Base-by-base conservation (phyloP, 208 protist species). In the Crithidia brevicula region DNA sequence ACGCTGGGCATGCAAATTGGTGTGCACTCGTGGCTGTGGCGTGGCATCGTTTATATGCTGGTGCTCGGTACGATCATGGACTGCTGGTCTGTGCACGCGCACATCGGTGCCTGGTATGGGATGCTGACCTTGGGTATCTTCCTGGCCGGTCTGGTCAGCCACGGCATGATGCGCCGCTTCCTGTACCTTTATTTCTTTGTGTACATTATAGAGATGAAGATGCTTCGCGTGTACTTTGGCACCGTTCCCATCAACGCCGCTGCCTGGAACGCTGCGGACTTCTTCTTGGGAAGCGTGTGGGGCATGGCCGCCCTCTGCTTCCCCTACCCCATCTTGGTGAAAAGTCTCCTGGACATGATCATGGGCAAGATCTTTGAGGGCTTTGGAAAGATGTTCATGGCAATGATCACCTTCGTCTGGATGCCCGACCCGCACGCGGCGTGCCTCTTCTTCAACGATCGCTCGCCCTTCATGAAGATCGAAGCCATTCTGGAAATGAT, bases 101-200 rank as follows among this genome's bases (percentile, higher is more conserved):
- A 68, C 49, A 50, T 40, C 0, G 61, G 58, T 10, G 61, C 53
- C 13, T 73, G 58, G 58, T 68, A 49, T 31, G 64, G 66, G 6
- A 20, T 65, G 34, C 49, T 62, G 23, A 54, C 67, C 2, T 28
- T 64, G 4, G 64, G 40, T 34, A 57, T 66, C 46, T 79, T 69
- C 40, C 13, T 43, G 1, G 43, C 50, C 10, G 40, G 56, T 36
- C 34, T 69, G 3, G 43, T 52, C 52, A 72, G 56, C 30, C 57
- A 79, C 60, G 62, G 64, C 31, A 74, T 63, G 30, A 72, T 74
- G 20, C 73, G 73, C 16, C 64, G 66, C 53, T 79, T 79, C 73
- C 63, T 79, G 66, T 56, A 67, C 25, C 60, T 79, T 36, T 79
- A 79, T 60, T 63, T 66, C 15, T 67, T 74, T 25, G 25, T 79